These are phyloP conservation scores for Microdochium paspali DNA, from an alignment of 2,329 filamentous ascomycete genomes.

Conservation along the genomic window DNA sequence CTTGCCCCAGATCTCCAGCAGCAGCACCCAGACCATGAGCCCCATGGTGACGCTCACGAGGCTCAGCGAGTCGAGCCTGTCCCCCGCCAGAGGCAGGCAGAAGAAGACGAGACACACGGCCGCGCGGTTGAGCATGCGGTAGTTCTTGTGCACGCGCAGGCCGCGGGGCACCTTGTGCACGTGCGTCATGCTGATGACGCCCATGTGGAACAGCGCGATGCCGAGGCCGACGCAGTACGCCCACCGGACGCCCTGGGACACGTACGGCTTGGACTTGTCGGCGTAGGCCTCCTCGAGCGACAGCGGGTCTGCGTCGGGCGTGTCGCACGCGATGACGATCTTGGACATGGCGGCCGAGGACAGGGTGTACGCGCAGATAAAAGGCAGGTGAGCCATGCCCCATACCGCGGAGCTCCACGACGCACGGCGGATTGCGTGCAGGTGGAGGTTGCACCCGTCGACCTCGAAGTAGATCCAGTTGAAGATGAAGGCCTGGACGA, in stretches of 20 bases:
- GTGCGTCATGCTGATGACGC: conserved; percentile 43
- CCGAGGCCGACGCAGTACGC: conserved; percentile 57
- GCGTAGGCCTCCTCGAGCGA: conserved; percentile 41
- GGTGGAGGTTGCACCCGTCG: conserved; percentile 43
- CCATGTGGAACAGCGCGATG: conserved; percentile 43
- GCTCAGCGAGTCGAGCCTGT: conserved; percentile 31
- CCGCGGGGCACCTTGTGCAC: conserved; percentile 41
- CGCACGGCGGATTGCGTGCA: conserved; percentile 51
- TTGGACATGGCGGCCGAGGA: conserved; percentile 47
- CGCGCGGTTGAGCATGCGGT: conserved; percentile 41
- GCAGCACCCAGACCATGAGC: conserved; percentile 33
- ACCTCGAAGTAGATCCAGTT: conserved; percentile 59
- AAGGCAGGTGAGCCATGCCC: conserved; percentile 47
- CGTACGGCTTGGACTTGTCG: conserved; percentile 35
- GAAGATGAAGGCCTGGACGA: conserved; percentile 48
- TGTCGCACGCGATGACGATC: conserved; percentile 50
- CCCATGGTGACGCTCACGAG: conserved; percentile 35
- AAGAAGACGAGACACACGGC: conserved; percentile 41
- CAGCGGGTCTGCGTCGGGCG: conserved; percentile 32
- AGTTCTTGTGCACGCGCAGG: conserved; percentile 37
- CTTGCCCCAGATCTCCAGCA: conserved; percentile 39
- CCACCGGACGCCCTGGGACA: conserved; percentile 45
- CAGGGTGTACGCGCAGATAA: conserved; percentile 54
- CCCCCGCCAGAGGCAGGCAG: conserved; percentile 39
- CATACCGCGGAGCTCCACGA: conserved; percentile 39